phyloP scores from a whole-genome alignment of 192 early-diverging fungal species.

The Podila epigama region DNA sequence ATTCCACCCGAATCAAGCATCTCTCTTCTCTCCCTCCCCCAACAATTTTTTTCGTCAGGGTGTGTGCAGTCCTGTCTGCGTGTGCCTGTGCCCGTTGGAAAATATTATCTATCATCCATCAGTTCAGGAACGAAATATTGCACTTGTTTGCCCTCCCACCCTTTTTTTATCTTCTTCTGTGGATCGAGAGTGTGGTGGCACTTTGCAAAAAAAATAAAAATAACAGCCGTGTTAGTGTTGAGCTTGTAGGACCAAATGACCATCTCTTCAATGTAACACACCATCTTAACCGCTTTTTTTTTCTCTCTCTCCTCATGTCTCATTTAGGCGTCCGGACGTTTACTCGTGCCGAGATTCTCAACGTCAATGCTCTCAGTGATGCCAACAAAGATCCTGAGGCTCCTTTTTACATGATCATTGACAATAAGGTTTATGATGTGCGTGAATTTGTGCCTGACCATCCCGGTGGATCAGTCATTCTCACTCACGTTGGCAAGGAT shows the following conservation, averaged over 20 bases:
- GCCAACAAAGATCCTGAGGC: conserved; percentile 47
- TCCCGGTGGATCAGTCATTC: conserved; percentile 79
- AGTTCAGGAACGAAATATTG: no score
- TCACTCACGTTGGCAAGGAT: conserved; percentile 81
- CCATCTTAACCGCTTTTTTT: not conserved
- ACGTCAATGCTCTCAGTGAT: conserved; percentile 20
- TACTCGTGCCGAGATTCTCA: conserved; percentile 46
- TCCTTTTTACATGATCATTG: conserved; percentile 69
- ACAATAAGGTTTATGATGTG: conserved; percentile 84
- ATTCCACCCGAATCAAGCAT: not conserved
- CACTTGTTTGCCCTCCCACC: no score
- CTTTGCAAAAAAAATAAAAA: no score
- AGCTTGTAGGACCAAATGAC: no score
- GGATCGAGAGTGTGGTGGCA: no score
- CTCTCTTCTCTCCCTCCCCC: not conserved
- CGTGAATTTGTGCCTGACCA: conserved; percentile 78
- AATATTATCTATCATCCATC: no score
- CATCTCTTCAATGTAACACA: not conserved
- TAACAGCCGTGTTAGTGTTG: no score
- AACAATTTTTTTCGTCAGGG: no score
- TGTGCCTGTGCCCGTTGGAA: no score
- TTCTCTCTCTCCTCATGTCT: not conserved
- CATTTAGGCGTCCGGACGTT: conserved; percentile 36
- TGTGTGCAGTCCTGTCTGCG: no score
- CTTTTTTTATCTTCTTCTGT: no score